Base-by-base conservation (phyloP, 306 rosid species). In the Corylus americana region DNA sequence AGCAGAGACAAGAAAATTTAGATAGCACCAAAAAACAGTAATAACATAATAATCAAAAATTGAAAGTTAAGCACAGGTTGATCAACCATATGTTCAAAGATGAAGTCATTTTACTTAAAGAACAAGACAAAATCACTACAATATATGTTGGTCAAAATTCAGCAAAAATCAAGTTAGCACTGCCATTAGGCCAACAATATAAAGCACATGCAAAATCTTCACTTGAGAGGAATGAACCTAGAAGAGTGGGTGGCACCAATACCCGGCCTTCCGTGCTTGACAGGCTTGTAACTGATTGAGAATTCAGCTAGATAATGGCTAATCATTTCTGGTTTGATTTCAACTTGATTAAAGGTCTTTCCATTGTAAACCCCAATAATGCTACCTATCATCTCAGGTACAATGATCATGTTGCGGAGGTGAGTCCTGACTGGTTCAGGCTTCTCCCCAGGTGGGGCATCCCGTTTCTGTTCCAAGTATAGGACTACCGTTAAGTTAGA, bases 311-410 rank as follows among this genome's bases (percentile, higher is more conserved):
- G 81, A 71, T 81, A 81, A 76, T 78, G 88, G 25, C 87, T 81
- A 74, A 83, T 88, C 88, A 86, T 88, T 74, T 86, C 91, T 1
- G 89, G 89, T 42, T 83, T 88, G 69, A 86, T 86, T 68, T 88
- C 89, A 77, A 88, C 91, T 37, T 86, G 89, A 45, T 86, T 88
- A 78, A 85, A 88, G 11, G 91, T 85, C 77, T 88, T 88, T 8
- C 85, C 85, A 29, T 83, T 81, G 80, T 86, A 83, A 5, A 81
- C 88, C 37, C 88, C 87, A 54, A 85, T 81, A 3, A 83, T 77
- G 85, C 89, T 77, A 8, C 85, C 85, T 5, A 81, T 88, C 83
- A 81, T 88, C 89, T 88, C 86, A 0, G 87, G 88, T 5, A 76
- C 92, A 57, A 88, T 82, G 25, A 89, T 84, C 92, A 81, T 85